Evolutionary conservation across 2,329 filamentous ascomycete genomes (phyloP).

Genomic region (Aspergillus caelatus): DNA sequence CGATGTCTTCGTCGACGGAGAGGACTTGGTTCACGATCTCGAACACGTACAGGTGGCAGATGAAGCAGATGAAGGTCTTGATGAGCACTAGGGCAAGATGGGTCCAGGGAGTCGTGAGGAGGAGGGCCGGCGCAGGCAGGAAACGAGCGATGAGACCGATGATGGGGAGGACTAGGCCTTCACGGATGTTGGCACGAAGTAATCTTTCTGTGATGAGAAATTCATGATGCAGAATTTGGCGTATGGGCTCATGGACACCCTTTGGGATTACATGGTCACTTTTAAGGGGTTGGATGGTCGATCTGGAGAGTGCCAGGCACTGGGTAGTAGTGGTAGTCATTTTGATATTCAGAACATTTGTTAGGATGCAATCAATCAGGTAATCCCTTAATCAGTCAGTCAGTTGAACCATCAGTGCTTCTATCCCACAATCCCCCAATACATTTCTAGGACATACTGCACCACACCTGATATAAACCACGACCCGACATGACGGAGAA

Average conservation of each 20-base stretch:
- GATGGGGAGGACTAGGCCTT: constrained; percentile 7
- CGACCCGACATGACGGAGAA: neutral
- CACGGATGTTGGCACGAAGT: constrained; percentile 4
- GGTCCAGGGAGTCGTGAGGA: constrained; percentile 1
- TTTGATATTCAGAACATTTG: neutral
- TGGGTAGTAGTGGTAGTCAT: neutral
- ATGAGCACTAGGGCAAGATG: neutral
- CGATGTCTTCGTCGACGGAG: constrained; percentile 4
- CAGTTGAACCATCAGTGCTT: neutral
- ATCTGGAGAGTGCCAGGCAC: neutral
- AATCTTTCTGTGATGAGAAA: constrained; percentile 6
- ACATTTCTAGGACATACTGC: too few relatives aligned
- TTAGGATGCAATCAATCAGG: neutral
- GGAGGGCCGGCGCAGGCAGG: constrained; percentile 4
- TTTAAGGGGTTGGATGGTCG: neutral
- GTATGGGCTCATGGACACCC: neutral
- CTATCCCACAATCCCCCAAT: neutral
- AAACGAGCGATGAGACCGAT: constrained; percentile 8
- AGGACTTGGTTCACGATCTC: constrained; percentile 11
- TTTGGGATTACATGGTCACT: neutral
- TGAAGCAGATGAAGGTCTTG: constrained; percentile 6
- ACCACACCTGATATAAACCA: neutral
- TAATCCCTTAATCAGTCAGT: neutral
- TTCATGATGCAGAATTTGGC: neutral
- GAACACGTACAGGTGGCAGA: constrained; percentile 11